Evolutionary conservation across 768 basidiomycete species (phyloP).

Genomic region (Gloeopeniophorella convolvens): DNA sequence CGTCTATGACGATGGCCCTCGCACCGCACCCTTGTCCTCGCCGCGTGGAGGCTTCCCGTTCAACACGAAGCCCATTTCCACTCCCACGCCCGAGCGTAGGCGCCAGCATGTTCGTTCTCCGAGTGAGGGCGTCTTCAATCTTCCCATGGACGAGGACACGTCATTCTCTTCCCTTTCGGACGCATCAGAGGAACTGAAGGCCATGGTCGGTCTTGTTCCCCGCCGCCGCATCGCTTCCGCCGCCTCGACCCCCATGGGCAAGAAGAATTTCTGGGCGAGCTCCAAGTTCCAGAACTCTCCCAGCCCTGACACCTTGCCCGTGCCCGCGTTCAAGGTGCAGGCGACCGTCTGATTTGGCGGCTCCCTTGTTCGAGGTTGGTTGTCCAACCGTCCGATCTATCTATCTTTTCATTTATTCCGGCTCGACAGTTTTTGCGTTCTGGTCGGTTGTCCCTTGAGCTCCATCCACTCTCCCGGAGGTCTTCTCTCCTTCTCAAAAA

Average conservation of each 20-base stretch:
- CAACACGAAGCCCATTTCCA: conserved; percentile 30
- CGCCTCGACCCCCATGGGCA: conserved; percentile 12
- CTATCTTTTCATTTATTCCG: neutral
- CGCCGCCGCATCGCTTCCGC: conserved; percentile 16
- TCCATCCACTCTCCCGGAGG: conserved; percentile 31
- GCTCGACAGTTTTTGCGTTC: conserved; percentile 26
- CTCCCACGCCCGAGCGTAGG: conserved; percentile 33
- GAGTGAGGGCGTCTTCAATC: conserved; percentile 68
- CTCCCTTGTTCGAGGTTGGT: neutral
- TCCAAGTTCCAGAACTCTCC: conserved; percentile 84
- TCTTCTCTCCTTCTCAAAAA: conserved; percentile 26
- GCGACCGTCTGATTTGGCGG: conserved; percentile 19
- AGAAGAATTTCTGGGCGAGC: conserved; percentile 57
- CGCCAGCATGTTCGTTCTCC: conserved; percentile 49
- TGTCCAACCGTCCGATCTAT: neutral
- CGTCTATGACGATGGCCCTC: conserved; percentile 33
- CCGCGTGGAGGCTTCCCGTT: conserved; percentile 36
- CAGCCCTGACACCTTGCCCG: conserved; percentile 74
- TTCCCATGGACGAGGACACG: conserved; percentile 65
- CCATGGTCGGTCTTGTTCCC: conserved; percentile 27
- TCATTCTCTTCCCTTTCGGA: conserved; percentile 35
- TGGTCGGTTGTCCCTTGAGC: conserved; percentile 34
- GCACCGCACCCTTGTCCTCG: conserved; percentile 44
- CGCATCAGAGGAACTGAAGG: conserved; percentile 33
- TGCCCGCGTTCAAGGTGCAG: conserved; percentile 45